A percentile compares a stretch with the other conserved stretches of the same genome.
These are phyloP conservation scores for Phytophthora pini DNA, from an alignment of 352 stramenopile species.

Conservation along the genomic window DNA sequence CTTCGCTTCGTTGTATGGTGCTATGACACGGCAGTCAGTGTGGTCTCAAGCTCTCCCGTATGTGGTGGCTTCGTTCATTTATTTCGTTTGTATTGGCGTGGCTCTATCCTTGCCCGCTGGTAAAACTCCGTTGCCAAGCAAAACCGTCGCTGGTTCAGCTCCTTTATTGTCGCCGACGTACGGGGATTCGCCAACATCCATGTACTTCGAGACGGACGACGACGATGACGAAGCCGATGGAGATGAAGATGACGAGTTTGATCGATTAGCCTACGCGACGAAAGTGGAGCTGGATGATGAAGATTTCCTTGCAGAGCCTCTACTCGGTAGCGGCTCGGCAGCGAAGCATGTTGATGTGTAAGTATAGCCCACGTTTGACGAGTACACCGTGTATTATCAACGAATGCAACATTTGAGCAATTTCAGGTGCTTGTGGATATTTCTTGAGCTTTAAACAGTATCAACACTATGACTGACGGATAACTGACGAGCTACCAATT, in stretches of 20 bases:
- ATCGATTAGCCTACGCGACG: slow-evolving; percentile 29
- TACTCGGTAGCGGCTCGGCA: slow-evolving; percentile 40
- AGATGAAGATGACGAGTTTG: slow-evolving; percentile 6
- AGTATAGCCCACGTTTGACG: not conserved
- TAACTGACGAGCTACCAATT: not conserved
- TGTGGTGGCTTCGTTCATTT: slow-evolving; percentile 58
- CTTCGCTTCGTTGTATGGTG: slow-evolving; percentile 64
- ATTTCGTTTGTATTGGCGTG: slow-evolving; percentile 53
- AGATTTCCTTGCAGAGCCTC: slow-evolving; percentile 53
- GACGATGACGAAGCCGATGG: slow-evolving; percentile 37
- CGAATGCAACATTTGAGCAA: slow-evolving; percentile 8
- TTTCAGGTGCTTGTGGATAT: not conserved
- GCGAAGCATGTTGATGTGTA: slow-evolving; percentile 13
- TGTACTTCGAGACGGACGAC: slow-evolving; percentile 60
- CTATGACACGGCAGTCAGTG: slow-evolving; percentile 50
- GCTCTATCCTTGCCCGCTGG: slow-evolving; percentile 50
- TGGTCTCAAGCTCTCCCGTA: slow-evolving; percentile 68
- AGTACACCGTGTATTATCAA: not conserved
- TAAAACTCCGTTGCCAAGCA: slow-evolving; percentile 18
- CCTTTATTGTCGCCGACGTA: slow-evolving; percentile 54
- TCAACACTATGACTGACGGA: not conserved
- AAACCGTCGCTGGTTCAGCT: slow-evolving; percentile 18
- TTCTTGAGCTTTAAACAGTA: too few relatives aligned
- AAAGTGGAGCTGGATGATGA: slow-evolving; percentile 27
- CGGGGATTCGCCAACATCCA: slow-evolving; percentile 45